A percentile compares a stretch with the other conserved stretches of the same genome.
Conservation (phyloP, 805 yeast genomes). For the Yarrowia phangngaensis region DNA sequence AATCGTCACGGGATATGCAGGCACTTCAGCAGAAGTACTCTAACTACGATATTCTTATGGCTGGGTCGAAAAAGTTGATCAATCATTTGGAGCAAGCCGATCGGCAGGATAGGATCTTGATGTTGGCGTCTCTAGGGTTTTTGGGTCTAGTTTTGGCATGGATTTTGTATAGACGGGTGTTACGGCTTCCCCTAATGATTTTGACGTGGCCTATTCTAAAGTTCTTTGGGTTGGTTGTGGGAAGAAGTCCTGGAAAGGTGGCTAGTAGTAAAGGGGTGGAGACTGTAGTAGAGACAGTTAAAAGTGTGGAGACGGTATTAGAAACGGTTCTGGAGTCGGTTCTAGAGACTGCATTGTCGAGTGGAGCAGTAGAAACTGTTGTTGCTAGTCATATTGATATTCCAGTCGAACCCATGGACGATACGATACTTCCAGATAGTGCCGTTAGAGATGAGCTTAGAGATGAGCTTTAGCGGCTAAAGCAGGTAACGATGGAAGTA, state of each 20-base stretch:
- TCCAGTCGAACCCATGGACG: conserved; percentile 16
- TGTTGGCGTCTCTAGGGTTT: conserved; percentile 42
- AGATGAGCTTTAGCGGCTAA: not conserved
- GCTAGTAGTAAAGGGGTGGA: not conserved
- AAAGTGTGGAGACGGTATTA: not conserved
- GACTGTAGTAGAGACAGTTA: not conserved
- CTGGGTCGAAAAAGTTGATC: conserved; percentile 40
- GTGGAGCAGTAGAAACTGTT: no score
- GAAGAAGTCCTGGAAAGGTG: conserved; percentile 4
- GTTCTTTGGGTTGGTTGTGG: conserved; percentile 30
- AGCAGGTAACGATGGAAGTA: no score
- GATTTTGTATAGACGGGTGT: conserved; percentile 42
- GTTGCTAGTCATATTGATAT: no score
- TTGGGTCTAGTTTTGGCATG: conserved; percentile 39
- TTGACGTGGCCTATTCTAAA: conserved; percentile 36
- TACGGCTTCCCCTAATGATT: conserved; percentile 40
- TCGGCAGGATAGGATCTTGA: conserved; percentile 40
- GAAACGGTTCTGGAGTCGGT: not conserved
- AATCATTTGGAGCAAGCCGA: conserved; percentile 43
- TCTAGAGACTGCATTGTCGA: conserved; percentile 9
- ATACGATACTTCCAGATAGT: conserved; percentile 14
- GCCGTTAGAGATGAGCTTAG: not conserved
- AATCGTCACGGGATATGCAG: conserved; percentile 36
- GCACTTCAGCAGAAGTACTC: conserved; percentile 40
- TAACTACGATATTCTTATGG: conserved; percentile 40